These are phyloP conservation scores for Hysterangium stoloniferum DNA, from an alignment of 768 basidiomycete genomes.

Conservation along the genomic window DNA sequence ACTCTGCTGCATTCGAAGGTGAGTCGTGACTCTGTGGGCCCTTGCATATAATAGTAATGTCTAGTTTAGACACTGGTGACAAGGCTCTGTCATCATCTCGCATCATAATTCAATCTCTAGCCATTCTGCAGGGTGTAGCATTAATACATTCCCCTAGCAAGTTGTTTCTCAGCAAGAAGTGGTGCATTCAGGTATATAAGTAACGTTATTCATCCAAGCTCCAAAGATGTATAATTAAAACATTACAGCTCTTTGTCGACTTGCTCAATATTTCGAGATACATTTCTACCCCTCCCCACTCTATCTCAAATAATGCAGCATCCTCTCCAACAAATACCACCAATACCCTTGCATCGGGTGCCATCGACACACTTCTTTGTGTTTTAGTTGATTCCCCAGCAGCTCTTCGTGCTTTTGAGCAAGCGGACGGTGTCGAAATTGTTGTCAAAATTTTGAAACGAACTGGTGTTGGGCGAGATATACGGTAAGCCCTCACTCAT, in stretches of 20 bases:
- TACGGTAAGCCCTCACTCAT: conserved; percentile 48
- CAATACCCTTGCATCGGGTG: conserved; percentile 55
- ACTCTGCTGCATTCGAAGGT: conserved; percentile 8
- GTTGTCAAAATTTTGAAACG: conserved; percentile 86
- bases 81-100: conserved; percentile 42
- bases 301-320: conserved; percentile 14
- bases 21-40: not conserved
- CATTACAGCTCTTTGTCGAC: conserved; percentile 58
- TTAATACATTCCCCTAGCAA: conserved; percentile 67
- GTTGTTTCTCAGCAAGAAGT: conserved; percentile 55
- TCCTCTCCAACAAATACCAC: conserved; percentile 16
- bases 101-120: conserved; percentile 53
- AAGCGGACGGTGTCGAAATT: conserved; percentile 64
- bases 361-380: conserved; percentile 81
- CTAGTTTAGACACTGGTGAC: conserved; percentile 32
- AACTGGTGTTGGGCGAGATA: conserved; percentile 77
- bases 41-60: conserved; percentile 2
- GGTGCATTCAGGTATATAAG: conserved; percentile 58
- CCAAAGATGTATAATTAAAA: not conserved
- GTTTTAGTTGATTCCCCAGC: conserved; percentile 79
- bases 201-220: not conserved
- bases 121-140: conserved; percentile 68
- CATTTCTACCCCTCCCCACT: conserved; percentile 30
- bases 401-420: conserved; percentile 74
- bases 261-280: conserved; percentile 67